Conservation (phyloP, 116 monocot genomes). For the Dioscorea cayenensis region DNA sequence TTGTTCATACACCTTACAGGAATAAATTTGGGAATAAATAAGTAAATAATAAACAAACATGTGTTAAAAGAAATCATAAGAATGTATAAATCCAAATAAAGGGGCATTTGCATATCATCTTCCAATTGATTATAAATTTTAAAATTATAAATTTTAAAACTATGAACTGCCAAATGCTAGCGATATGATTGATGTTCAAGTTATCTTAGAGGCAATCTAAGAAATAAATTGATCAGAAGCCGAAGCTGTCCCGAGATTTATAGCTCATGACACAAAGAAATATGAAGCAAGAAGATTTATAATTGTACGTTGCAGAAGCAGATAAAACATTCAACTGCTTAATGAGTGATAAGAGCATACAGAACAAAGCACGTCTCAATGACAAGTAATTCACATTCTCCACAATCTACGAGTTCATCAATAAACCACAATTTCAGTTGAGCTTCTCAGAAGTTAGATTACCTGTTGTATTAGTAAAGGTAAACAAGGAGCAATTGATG, state of each 20-base stretch:
- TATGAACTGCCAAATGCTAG: too few relatives aligned
- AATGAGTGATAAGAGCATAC: neutral
- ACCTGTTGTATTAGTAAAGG: neutral
- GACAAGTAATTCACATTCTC: neutral
- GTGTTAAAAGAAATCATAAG: neutral
- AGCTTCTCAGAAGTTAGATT: neutral
- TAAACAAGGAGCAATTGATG: neutral
- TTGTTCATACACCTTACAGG: slow-evolving; percentile 24
- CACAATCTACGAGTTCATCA: neutral
- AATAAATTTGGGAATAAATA: slow-evolving; percentile 1
- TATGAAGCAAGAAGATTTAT: neutral
- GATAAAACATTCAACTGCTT: neutral
- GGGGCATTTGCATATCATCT: neutral
- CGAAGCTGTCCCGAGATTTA: neutral
- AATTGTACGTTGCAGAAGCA: neutral
- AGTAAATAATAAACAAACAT: neutral
- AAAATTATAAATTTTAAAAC: too few relatives aligned
- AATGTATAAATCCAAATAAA: neutral
- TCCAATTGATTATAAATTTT: neutral
- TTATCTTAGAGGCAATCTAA: too few relatives aligned
- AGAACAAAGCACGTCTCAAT: neutral
- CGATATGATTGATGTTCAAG: too few relatives aligned
- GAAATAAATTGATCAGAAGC: too few relatives aligned
- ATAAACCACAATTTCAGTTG: neutral
- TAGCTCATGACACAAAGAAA: neutral